phyloP scores from a whole-genome alignment of 2,329 filamentous ascomycete genomes.

The Zymoseptoria crescenta region DNA sequence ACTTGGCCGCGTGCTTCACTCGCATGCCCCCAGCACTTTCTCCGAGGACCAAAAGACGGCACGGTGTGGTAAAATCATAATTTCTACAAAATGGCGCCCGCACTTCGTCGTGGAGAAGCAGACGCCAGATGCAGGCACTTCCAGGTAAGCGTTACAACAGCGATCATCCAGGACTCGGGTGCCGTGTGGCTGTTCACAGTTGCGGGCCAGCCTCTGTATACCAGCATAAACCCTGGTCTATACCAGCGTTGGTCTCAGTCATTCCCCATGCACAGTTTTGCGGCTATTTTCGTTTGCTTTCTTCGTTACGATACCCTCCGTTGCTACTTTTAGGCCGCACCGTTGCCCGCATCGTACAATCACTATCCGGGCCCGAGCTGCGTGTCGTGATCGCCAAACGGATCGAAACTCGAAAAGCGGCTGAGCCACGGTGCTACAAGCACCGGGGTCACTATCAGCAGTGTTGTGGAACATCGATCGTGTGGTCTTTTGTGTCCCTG shows the following conservation, averaged over 20 bases:
- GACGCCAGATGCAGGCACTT: not conserved
- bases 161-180: not conserved
- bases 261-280: not conserved
- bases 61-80: not conserved
- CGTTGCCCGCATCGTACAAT: not conserved
- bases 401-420: not conserved
- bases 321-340: not conserved
- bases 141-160: not conserved
- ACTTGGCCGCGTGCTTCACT: not conserved
- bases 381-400: not conserved
- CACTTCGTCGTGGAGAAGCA: not conserved
- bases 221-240: too few relatives aligned
- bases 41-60: not conserved
- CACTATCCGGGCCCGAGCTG: not conserved
- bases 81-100: not conserved
- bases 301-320: not conserved
- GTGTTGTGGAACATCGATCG: conserved; percentile 15
- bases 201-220: not conserved
- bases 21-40: not conserved
- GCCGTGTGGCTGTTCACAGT: not conserved
- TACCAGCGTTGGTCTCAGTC: not conserved
- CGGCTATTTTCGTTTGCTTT: not conserved
- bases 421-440: conserved; percentile 4
- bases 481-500: not conserved
- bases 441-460: conserved; percentile 7